Conservation (phyloP, 1,139 yeast genomes). For the Pneumocystis wakefieldiae region DNA sequence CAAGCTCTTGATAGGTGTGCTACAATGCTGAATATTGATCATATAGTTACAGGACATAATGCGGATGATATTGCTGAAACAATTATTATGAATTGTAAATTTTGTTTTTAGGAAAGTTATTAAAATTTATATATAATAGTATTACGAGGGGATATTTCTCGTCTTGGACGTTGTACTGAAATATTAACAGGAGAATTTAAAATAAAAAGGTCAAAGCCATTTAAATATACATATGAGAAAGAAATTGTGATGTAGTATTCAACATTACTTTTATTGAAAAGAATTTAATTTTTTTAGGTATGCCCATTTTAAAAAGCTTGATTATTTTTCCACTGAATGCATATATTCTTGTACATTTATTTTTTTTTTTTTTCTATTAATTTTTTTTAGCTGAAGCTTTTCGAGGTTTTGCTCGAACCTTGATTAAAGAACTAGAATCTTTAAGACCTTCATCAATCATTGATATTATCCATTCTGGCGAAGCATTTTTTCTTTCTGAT, state of each 20-base stretch:
- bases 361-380: neutral
- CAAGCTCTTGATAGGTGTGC: slow-evolving; percentile 97
- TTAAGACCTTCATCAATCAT: slow-evolving; percentile 85
- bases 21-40: slow-evolving; percentile 67
- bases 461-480: slow-evolving; percentile 91
- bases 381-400: slow-evolving; percentile 65
- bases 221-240: slow-evolving; percentile 90
- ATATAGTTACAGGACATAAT: slow-evolving; percentile 95
- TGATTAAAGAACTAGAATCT: slow-evolving; percentile 77
- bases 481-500: slow-evolving; percentile 49
- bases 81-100: slow-evolving; percentile 58
- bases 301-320: slow-evolving; percentile 90
- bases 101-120: slow-evolving; percentile 20
- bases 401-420: slow-evolving; percentile 88
- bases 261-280: neutral
- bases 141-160: slow-evolving; percentile 86
- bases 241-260: slow-evolving; percentile 56
- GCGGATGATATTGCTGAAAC: slow-evolving; percentile 99
- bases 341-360: slow-evolving; percentile 45
- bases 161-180: slow-evolving; percentile 79
- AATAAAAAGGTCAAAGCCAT: slow-evolving; percentile 77
- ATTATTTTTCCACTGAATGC: slow-evolving; percentile 94
- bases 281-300: slow-evolving; percentile 26
- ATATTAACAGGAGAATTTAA: slow-evolving; percentile 52
- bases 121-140: slow-evolving; percentile 1